phyloP scores from a whole-genome alignment of 495 filamentous ascomycete species.

The Tuber indicum region DNA sequence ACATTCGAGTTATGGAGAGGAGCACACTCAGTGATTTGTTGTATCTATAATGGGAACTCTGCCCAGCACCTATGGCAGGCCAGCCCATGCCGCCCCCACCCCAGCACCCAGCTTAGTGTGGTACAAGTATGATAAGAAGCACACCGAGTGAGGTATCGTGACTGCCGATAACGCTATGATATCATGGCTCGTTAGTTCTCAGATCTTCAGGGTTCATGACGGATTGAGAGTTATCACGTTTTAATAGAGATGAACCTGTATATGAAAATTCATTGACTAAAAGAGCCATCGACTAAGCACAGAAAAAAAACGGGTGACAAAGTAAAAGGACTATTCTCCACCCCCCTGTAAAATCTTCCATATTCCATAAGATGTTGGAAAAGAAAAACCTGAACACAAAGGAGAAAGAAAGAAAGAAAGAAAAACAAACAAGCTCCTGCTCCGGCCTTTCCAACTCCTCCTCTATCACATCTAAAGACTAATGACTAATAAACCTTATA shows the following conservation, averaged over 20 bases:
- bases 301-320: not conserved
- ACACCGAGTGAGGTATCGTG: not conserved
- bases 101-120: not conserved
- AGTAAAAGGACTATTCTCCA: not conserved
- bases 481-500: slow-evolving; percentile 1
- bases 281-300: not conserved
- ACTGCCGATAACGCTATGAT: not conserved
- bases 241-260: not conserved
- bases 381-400: not conserved
- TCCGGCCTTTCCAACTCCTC: not conserved
- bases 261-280: not conserved
- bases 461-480: not conserved
- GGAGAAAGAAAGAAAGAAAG: not conserved
- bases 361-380: not conserved
- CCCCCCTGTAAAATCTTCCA: not conserved
- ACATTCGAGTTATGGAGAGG: not conserved
- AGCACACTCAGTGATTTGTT: not conserved
- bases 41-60: no score
- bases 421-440: not conserved
- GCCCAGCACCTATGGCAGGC: no score
- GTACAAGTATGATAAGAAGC: not conserved
- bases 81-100: no score
- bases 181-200: not conserved
- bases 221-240: not conserved
- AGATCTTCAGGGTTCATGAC: not conserved